Conservation (phyloP, 192 early-diverging fungal species). For the Coemansia reversa region DNA sequence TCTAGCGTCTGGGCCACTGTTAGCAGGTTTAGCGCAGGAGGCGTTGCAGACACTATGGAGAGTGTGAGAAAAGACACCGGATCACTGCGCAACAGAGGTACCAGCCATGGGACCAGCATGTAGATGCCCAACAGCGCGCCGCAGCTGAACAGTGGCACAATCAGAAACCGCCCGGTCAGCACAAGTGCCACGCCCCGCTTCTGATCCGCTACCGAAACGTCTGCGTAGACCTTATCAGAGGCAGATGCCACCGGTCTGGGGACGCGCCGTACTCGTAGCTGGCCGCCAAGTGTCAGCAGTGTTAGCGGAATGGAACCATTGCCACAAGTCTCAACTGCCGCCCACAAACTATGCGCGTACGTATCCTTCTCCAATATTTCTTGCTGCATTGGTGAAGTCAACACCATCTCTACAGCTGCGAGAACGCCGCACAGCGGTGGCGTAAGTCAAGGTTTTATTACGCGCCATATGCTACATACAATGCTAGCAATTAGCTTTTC, state of each 20-base stretch:
- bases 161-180: slow-evolving; percentile 43
- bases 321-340: slow-evolving; percentile 64
- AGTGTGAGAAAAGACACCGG: slow-evolving; percentile 62
- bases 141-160: slow-evolving; percentile 32
- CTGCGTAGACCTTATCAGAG: not conserved
- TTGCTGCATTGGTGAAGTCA: slow-evolving; percentile 18
- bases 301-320: slow-evolving; percentile 71
- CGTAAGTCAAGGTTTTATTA: slow-evolving; percentile 15
- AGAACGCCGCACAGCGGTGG: slow-evolving; percentile 23
- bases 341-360: slow-evolving; percentile 25
- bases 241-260: not conserved
- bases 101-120: slow-evolving; percentile 29
- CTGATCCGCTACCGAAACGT: slow-evolving; percentile 15
- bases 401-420: slow-evolving; percentile 18
- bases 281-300: slow-evolving; percentile 67
- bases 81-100: slow-evolving; percentile 50
- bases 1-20: slow-evolving; percentile 65
- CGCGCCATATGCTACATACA: slow-evolving; percentile 3
- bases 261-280: slow-evolving; percentile 35
- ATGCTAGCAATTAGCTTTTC: not conserved
- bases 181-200: slow-evolving; percentile 29
- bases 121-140: slow-evolving; percentile 29
- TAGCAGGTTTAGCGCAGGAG: slow-evolving; percentile 66
- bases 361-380: slow-evolving; percentile 20
- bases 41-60: slow-evolving; percentile 60